A percentile compares a stretch with the other conserved stretches of the same genome.
These are phyloP conservation scores for Rhododendron mucronatum DNA, from an alignment of 148 eudicot species.

Conservation along the genomic window DNA sequence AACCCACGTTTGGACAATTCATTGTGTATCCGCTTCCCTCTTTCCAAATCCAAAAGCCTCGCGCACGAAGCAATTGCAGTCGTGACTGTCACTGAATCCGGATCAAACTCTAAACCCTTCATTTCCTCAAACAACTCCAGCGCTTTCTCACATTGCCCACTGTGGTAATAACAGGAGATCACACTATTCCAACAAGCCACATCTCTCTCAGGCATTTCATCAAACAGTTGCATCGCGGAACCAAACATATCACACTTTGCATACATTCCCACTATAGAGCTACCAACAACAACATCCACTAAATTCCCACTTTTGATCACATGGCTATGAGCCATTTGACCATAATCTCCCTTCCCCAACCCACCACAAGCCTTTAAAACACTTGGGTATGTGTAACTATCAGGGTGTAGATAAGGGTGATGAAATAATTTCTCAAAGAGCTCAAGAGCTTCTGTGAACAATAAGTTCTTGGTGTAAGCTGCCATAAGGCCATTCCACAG, in stretches of 20 bases:
- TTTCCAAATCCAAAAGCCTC: constrained; percentile 27
- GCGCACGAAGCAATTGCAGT: constrained; percentile 29
- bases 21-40: background rate
- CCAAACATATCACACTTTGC: constrained; percentile 2
- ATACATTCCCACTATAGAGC: constrained; percentile 5
- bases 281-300: constrained; percentile 7
- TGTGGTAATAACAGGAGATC: constrained; percentile 2
- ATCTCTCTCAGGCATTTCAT: constrained; percentile 1
- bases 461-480: constrained; percentile 23
- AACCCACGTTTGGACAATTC: constrained; percentile 3
- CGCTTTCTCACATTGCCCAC: constrained; percentile 6
- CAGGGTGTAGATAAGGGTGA: constrained; percentile 21
- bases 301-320: background rate
- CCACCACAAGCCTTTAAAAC: constrained; percentile 35
- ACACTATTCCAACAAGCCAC: constrained; percentile 7
- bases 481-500: constrained; percentile 29
- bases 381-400: constrained; percentile 29
- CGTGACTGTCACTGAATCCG: constrained; percentile 29
- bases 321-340: constrained; percentile 14
- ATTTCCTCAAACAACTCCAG: constrained; percentile 3
- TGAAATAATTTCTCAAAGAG: constrained; percentile 16
- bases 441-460: constrained; percentile 26
- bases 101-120: constrained; percentile 5
- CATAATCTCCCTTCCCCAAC: constrained; percentile 16
- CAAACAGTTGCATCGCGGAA: background rate